These are phyloP conservation scores for Asterochloris erici DNA, from an alignment of 139 green algal genomes.

Conservation along the genomic window DNA sequence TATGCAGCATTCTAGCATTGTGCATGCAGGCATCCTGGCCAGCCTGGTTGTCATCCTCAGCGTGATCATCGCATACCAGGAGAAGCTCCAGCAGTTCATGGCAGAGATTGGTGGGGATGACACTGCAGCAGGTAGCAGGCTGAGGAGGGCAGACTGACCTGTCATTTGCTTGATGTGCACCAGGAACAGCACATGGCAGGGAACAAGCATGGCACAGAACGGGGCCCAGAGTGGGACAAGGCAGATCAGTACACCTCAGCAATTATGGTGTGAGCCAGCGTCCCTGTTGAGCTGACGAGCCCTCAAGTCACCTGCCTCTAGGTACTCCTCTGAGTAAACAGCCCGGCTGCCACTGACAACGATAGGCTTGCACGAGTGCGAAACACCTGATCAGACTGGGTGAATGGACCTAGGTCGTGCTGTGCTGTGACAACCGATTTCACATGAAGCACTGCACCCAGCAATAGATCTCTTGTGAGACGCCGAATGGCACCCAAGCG, in stretches of 20 bases:
- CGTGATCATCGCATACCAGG: constrained; percentile 10
- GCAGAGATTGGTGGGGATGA: neutral
- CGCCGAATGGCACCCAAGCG: too few species aligned
- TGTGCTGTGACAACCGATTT: too few species aligned
- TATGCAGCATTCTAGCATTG: neutral
- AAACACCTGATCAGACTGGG: too few species aligned
- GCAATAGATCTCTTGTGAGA: too few species aligned
- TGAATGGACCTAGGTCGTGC: too few species aligned
- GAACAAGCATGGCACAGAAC: neutral
- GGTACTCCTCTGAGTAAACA: neutral
- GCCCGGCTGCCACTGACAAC: too few species aligned
- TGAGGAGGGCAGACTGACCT: neutral
- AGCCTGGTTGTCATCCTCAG: neutral
- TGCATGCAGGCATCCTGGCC: constrained; percentile 1
- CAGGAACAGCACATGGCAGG: neutral
- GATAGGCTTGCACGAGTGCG: too few species aligned
- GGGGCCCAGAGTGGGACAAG: neutral
- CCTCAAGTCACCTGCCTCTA: neutral
- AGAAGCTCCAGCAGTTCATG: constrained; percentile 8
- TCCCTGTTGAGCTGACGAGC: neutral
- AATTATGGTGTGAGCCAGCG: neutral
- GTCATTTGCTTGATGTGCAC: neutral
- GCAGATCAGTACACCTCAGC: neutral
- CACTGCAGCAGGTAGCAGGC: neutral
- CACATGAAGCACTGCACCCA: too few species aligned